phyloP scores from a whole-genome alignment of 495 filamentous ascomycete species.

The Penicillium desertorum region DNA sequence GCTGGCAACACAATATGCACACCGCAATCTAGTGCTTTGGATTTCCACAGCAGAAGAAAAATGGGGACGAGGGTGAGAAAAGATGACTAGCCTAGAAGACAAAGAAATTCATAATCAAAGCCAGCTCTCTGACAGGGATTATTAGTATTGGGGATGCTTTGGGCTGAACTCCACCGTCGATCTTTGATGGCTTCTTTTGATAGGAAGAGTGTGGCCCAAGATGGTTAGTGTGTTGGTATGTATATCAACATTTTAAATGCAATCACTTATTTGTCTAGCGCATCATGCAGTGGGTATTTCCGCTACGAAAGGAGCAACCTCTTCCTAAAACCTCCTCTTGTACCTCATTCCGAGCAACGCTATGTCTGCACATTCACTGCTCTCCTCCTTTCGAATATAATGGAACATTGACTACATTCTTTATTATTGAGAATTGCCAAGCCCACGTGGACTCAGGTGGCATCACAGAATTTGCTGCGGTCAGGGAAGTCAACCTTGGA shows the following conservation, averaged over 20 bases:
- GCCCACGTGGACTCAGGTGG: too few species aligned
- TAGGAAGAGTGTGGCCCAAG: background rate
- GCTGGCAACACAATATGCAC: background rate
- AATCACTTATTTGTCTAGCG: too few species aligned
- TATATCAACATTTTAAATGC: too few species aligned
- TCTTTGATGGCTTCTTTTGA: background rate
- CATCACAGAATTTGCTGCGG: background rate
- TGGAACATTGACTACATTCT: too few species aligned
- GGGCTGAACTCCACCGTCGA: slow-evolving; percentile 3
- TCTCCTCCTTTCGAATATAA: too few species aligned
- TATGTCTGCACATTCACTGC: too few species aligned
- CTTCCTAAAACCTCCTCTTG: too few species aligned
- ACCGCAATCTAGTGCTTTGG: background rate
- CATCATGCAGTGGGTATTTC: too few species aligned
- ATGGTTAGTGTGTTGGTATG: background rate
- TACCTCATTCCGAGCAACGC: too few species aligned
- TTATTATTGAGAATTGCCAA: too few species aligned
- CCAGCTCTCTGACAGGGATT: background rate
- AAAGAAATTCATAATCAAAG: slow-evolving; percentile 5
- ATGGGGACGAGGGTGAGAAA: background rate
- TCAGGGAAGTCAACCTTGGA: background rate
- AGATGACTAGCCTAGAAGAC: background rate
- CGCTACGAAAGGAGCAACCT: too few species aligned
- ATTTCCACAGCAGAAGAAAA: background rate
- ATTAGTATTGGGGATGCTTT: background rate